phyloP scores from a whole-genome alignment of 2,329 filamentous ascomycete genomes.

The Zymoseptoria ardabiliae region DNA sequence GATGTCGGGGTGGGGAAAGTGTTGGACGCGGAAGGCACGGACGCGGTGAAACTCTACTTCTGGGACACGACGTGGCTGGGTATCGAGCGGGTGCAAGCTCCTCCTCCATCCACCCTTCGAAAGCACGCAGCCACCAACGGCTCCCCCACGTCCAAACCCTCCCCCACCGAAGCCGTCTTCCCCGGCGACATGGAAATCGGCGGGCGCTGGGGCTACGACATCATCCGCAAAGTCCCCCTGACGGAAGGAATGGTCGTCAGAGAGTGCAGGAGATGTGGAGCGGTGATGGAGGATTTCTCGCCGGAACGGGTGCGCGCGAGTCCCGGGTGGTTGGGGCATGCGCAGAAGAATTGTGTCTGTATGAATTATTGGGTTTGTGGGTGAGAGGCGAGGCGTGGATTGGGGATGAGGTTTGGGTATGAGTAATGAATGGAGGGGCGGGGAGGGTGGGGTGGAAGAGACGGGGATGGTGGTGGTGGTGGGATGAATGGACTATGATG shows the following conservation, averaged over 20 bases:
- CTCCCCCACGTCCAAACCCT: not conserved
- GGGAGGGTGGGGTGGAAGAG: not conserved
- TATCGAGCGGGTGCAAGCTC: not conserved
- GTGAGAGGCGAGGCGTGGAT: constrained; percentile 1
- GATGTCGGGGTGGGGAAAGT: constrained; percentile 49
- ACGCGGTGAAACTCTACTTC: constrained; percentile 64
- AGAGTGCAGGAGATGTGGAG: constrained; percentile 39
- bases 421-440: too few relatives aligned
- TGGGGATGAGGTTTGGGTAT: too few relatives aligned
- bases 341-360: constrained; percentile 27
- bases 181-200: constrained; percentile 5
- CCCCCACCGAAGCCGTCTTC: constrained; percentile 32
- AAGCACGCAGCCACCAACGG: not conserved
- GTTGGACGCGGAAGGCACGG: constrained; percentile 43
- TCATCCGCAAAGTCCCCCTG: constrained; percentile 47
- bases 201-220: constrained; percentile 47
- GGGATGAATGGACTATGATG: too few relatives aligned
- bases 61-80: constrained; percentile 64
- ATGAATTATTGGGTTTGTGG: constrained; percentile 23
- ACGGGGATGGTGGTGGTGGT: too few relatives aligned
- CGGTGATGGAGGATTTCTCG: constrained; percentile 40
- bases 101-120: not conserved
- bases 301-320: constrained; percentile 16
- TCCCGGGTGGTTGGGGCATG: constrained; percentile 25
- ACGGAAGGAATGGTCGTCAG: constrained; percentile 29